Evolutionary conservation across 768 basidiomycete species (phyloP).

Genomic region (Exidia glandulosa): DNA sequence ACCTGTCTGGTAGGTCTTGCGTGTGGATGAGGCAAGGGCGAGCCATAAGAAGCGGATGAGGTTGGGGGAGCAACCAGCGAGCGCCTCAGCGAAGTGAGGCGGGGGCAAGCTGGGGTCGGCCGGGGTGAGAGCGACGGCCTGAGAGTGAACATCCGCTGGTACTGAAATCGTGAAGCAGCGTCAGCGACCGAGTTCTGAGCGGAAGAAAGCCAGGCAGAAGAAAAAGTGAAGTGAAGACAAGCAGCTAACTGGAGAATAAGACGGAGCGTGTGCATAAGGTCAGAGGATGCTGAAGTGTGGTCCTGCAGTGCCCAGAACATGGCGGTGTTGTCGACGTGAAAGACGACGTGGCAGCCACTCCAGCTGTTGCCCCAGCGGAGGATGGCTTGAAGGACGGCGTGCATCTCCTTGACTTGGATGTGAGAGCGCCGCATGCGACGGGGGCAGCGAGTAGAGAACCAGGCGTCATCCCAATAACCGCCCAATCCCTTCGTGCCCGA

Average conservation of each 20-base stretch:
- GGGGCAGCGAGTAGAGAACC: conserved; percentile 18
- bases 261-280: conserved; percentile 6
- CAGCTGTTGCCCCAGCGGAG: conserved; percentile 19
- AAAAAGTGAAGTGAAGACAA: conserved; percentile 9
- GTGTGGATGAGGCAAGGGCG: conserved; percentile 20
- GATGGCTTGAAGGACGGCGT: conserved; percentile 22
- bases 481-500: conserved; percentile 20
- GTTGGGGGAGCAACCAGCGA: conserved; percentile 3
- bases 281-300: conserved; percentile 1
- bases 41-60: conserved; percentile 18
- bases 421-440: conserved; percentile 12
- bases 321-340: conserved; percentile 20
- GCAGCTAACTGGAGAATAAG: conserved; percentile 5
- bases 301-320: conserved; percentile 7
- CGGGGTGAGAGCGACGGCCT: conserved; percentile 12
- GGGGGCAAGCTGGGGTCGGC: conserved; percentile 13
- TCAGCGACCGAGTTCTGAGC: conserved; percentile 10
- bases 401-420: no score
- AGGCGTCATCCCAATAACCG: conserved; percentile 14
- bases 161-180: conserved; percentile 12
- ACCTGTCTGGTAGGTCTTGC: conserved; percentile 19
- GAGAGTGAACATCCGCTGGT: conserved; percentile 13
- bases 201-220: conserved; percentile 9
- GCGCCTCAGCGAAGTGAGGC: conserved; percentile 8
- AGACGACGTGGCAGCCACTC: conserved; percentile 16